Base-by-base conservation (phyloP, 352 stramenopile genomes). In the Phytopythium helicoides region DNA sequence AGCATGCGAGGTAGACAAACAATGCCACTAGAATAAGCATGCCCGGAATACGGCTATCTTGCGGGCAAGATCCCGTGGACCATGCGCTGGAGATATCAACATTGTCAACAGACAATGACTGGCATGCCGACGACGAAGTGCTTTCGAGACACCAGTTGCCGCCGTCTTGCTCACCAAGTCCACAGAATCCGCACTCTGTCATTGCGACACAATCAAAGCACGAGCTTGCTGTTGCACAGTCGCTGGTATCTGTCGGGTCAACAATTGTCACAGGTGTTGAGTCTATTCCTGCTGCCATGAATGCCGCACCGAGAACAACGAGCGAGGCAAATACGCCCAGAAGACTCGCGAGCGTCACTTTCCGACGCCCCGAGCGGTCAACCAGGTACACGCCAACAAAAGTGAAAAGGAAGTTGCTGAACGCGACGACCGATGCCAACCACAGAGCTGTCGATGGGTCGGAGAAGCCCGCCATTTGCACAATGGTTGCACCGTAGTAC, bases 401-500 rank as follows among this genome's bases (percentile, higher is more conserved):
- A 10, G 73, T 89, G 47, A 85, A 85, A 34, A 85, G 42, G 55
- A 86, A 89, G 55, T 89, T 89, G 56, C 69, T 81, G 52, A 78
- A 83, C 21, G 75, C 68, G 15, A 92, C 78, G 12, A 91, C 67
- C 6, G 82, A 77, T 14, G 82, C 74, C 22, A 95, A 72, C 81
- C 79, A 92, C 59, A 93, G 88, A 1, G 86, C 85, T 7, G 77
- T 90, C 6, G 76, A 62, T 35, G 71, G 60, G 31, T 92, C 66
- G 15, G 68, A 71, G 44, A 95, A 95, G 5, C 82, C 86, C 4
- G 86, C 86, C 44, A 92, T 68, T 53, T 89, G 81, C 53, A 95
- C 84, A 48, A 95, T 90, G 1, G 71, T 88, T 16, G 79, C 82
- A 23, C 82, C 81, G 50, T 92, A 94, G 55, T 93, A 95, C 83